Percentiles rank a stretch among this genome's conserved stretches.
Evolutionary conservation across 2,329 filamentous ascomycete species (phyloP).

Genomic region (Capronia coronata): DNA sequence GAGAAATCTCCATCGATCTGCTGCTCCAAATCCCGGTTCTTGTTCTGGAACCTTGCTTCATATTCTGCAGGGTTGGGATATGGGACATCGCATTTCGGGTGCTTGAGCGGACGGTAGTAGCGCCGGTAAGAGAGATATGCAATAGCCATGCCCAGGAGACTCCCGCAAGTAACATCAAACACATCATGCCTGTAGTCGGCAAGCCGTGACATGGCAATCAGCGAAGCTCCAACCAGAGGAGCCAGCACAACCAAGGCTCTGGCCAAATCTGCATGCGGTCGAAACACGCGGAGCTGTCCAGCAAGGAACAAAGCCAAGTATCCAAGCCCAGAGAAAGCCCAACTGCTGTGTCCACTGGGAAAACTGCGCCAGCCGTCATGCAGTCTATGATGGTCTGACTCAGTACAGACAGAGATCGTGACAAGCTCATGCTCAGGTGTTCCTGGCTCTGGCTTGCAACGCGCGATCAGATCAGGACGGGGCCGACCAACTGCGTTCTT

Average conservation of each 20-base stretch:
- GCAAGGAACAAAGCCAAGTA: constrained; percentile 47
- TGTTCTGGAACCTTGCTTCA: constrained; percentile 7
- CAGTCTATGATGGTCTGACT: constrained; percentile 50
- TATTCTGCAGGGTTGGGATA: constrained; percentile 33
- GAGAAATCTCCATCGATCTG: constrained; percentile 22
- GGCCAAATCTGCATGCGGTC: constrained; percentile 52
- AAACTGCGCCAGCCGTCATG: constrained; percentile 62
- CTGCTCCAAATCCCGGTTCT: constrained; percentile 20
- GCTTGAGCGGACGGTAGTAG: constrained; percentile 52
- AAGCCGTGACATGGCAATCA: constrained; percentile 57
- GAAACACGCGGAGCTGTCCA: constrained; percentile 54
- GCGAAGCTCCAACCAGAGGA: constrained; percentile 51
- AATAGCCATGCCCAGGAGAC: constrained; percentile 48
- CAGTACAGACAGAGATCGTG: constrained; percentile 41
- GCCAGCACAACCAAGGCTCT: constrained; percentile 50
- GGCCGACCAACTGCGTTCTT: constrained; percentile 83
- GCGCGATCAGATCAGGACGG: constrained; percentile 78
- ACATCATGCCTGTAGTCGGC: constrained; percentile 61
- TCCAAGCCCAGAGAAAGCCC: constrained; percentile 55
- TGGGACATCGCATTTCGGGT: constrained; percentile 47
- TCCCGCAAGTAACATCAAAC: constrained; percentile 54
- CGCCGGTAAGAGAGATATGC: constrained; percentile 55
- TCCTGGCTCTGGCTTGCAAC: constrained; percentile 65
- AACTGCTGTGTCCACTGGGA: constrained; percentile 57
- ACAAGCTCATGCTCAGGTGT: constrained; percentile 52